These are phyloP conservation scores for Cicer arietinum DNA, from an alignment of 306 rosid genomes.

Conservation along the genomic window DNA sequence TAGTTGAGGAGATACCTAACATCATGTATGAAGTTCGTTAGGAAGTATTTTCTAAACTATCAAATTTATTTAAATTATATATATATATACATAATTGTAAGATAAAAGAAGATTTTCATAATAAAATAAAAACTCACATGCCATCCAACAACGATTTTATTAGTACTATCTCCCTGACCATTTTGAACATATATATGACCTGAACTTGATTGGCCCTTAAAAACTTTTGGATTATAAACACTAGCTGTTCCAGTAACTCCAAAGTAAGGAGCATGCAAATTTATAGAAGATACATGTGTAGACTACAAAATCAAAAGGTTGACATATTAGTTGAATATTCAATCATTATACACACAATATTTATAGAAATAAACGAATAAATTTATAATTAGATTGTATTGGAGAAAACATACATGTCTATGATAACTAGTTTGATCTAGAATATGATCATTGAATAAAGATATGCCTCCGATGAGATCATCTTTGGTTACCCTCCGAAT, in stretches of 20 bases:
- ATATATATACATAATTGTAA: neutral
- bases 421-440: neutral
- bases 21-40: neutral
- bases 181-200: constrained; percentile 3
- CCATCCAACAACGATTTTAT: neutral
- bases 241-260: neutral
- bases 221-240: neutral
- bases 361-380: neutral
- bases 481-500: constrained; percentile 18
- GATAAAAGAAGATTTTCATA: neutral
- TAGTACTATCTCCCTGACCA: neutral
- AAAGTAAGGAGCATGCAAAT: rapidly evolving
- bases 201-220: neutral
- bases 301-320: neutral
- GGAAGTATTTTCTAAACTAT: neutral
- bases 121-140: neutral
- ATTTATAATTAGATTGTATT: rapidly evolving
- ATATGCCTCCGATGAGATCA: neutral
- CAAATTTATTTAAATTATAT: too few species aligned
- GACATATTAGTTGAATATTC: neutral
- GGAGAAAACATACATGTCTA: neutral
- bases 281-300: neutral
- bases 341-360: neutral
- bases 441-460: neutral
- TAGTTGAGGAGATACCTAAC: neutral